Percentiles rank a stretch among this genome's conserved stretches.
Evolutionary conservation across 2,329 filamentous ascomycete genomes (phyloP).

Genomic region (Albifimbria verrucaria): DNA sequence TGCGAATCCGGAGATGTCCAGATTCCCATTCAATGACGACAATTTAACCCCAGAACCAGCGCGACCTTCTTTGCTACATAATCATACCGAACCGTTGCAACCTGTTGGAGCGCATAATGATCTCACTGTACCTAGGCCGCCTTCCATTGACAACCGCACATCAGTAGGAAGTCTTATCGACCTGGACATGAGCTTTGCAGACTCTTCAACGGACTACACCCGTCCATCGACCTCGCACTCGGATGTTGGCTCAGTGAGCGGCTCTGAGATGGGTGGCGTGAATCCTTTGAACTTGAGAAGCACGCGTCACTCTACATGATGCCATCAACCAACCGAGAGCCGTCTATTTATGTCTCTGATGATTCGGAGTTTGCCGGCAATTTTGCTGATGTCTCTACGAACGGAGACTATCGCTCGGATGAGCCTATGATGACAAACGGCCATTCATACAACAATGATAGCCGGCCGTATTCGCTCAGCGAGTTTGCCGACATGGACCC

Average conservation of each 20-base stretch:
- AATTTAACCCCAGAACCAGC: constrained; percentile 19
- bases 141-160: constrained; percentile 33
- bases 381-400: constrained; percentile 26
- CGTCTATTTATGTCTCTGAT: constrained; percentile 60
- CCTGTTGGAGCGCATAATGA: constrained; percentile 39
- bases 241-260: constrained; percentile 52
- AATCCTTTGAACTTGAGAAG: constrained; percentile 64
- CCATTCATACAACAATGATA: constrained; percentile 8
- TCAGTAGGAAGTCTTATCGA: constrained; percentile 49
- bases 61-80: constrained; percentile 46
- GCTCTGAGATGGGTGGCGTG: constrained; percentile 51
- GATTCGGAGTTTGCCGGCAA: constrained; percentile 47
- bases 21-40: constrained; percentile 43
- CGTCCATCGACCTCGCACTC: constrained; percentile 60
- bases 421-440: constrained; percentile 8
- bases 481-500: constrained; percentile 39
- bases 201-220: constrained; percentile 46
- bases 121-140: constrained; percentile 32
- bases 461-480: constrained; percentile 34
- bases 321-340: constrained; percentile 43
- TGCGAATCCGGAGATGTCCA: constrained; percentile 49
- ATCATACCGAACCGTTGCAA: constrained; percentile 48
- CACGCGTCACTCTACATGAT: constrained; percentile 53
- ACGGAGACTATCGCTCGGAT: constrained; percentile 11
- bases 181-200: constrained; percentile 52